phyloP scores from a whole-genome alignment of 2,329 filamentous ascomycete genomes.

The Geosmithia morbida region DNA sequence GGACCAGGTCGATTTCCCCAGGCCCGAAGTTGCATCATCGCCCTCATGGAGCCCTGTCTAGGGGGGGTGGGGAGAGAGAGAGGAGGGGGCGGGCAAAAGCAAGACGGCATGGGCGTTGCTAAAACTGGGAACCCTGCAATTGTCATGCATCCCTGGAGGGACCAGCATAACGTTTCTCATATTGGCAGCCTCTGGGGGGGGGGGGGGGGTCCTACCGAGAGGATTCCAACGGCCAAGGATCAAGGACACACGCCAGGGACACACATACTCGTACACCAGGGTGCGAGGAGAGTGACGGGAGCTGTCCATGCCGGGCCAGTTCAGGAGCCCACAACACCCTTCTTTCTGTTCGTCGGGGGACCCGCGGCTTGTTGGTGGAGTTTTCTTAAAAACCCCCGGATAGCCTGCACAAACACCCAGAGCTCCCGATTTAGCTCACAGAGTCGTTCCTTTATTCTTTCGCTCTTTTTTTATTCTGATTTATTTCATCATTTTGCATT shows the following conservation, averaged over 20 bases:
- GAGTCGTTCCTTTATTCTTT: background rate
- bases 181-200: slow-evolving; percentile 1
- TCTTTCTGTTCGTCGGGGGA: background rate
- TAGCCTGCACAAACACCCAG: background rate
- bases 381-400: background rate
- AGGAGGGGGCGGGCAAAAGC: background rate
- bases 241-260: background rate
- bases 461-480: background rate
- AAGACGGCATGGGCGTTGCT: slow-evolving; percentile 1
- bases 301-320: background rate
- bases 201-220: too few species aligned
- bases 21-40: slow-evolving; percentile 4
- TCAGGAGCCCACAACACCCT: background rate
- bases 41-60: background rate
- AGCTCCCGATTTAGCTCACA: background rate
- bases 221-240: too few species aligned
- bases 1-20: background rate
- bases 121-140: slow-evolving; percentile 1
- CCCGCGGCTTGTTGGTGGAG: background rate
- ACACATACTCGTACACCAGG: background rate
- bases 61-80: background rate
- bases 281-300: background rate
- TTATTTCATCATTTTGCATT: background rate
- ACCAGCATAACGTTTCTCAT: slow-evolving; percentile 1
- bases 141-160: background rate